Percentiles rank a stretch among this genome's conserved stretches.
phyloP scores from a whole-genome alignment of 108 stramenopile species.

The Skeletonema tropicum region DNA sequence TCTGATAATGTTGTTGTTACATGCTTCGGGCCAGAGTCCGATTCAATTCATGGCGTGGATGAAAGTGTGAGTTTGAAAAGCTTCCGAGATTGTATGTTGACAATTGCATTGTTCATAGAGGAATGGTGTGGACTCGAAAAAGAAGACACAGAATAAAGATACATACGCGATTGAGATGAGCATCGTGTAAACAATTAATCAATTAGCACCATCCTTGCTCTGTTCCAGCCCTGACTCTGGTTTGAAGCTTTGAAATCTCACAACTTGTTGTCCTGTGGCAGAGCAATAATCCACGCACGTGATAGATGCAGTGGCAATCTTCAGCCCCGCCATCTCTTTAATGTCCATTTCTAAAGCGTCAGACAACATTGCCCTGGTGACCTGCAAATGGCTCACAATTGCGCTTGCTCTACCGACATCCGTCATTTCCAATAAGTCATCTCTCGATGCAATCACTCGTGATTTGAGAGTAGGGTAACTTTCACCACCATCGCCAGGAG shows the following conservation, averaged over 20 bases:
- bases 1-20: conserved; percentile 29
- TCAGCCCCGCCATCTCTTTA: conserved; percentile 66
- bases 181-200: conserved; percentile 8
- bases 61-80: conserved; percentile 29
- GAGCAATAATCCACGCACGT: conserved; percentile 82
- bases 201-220: conserved; percentile 83
- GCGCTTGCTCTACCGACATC: conserved; percentile 65
- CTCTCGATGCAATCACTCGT: conserved; percentile 69
- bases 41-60: conserved; percentile 26
- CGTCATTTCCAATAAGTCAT: conserved; percentile 61
- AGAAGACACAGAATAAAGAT: not conserved
- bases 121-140: conserved; percentile 37
- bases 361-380: conserved; percentile 80
- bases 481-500: conserved; percentile 85
- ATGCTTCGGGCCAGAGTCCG: conserved; percentile 23
- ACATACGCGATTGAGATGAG: not conserved
- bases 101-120: conserved; percentile 26
- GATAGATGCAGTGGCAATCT: conserved; percentile 82
- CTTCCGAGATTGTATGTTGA: conserved; percentile 11
- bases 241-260: conserved; percentile 86
- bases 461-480: conserved; percentile 70
- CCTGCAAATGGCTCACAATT: conserved; percentile 87
- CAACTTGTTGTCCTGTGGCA: conserved; percentile 56
- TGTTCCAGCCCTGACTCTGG: conserved; percentile 74
- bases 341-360: conserved; percentile 79